These are phyloP conservation scores for Heterococcus sp. DNA, from an alignment of 108 stramenopile genomes.

Conservation along the genomic window DNA sequence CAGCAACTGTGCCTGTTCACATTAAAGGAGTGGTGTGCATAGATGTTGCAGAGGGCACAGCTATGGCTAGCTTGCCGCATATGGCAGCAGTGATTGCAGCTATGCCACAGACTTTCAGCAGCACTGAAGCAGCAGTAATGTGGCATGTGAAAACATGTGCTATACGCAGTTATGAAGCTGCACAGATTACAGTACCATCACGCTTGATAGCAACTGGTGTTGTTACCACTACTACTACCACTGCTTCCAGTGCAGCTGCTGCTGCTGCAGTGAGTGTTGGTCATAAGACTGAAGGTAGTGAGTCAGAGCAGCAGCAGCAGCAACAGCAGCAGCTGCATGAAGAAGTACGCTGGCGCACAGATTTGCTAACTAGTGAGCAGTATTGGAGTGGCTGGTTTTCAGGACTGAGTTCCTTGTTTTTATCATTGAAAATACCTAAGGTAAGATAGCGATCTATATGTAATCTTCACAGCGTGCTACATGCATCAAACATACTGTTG, in stretches of 20 bases:
- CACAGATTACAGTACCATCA: constrained; percentile 12
- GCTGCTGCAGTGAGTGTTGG: no score
- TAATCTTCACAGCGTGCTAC: no score
- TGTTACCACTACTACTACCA: not conserved
- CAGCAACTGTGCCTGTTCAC: not conserved
- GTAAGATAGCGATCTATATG: no score
- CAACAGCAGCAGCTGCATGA: no score
- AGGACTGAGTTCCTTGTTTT: constrained; percentile 29
- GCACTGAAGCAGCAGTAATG: constrained; percentile 21
- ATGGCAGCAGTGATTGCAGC: constrained; percentile 22
- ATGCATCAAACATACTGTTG: no score
- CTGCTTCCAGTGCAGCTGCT: no score
- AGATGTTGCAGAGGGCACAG: constrained; percentile 41
- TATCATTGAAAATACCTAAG: constrained; percentile 26
- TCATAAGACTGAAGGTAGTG: no score
- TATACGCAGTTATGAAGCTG: constrained; percentile 3
- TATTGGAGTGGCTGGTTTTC: constrained; percentile 37
- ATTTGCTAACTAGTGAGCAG: constrained; percentile 8
- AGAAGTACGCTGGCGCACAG: constrained; percentile 22
- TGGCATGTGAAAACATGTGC: constrained; percentile 36
- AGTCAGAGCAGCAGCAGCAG: no score
- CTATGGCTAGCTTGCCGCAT: constrained; percentile 14
- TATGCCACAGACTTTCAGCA: constrained; percentile 19
- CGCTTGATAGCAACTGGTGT: not conserved
- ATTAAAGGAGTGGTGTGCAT: constrained; percentile 29